Conservation (phyloP, 352 stramenopile genomes). For the Phytophthora sp. region DNA sequence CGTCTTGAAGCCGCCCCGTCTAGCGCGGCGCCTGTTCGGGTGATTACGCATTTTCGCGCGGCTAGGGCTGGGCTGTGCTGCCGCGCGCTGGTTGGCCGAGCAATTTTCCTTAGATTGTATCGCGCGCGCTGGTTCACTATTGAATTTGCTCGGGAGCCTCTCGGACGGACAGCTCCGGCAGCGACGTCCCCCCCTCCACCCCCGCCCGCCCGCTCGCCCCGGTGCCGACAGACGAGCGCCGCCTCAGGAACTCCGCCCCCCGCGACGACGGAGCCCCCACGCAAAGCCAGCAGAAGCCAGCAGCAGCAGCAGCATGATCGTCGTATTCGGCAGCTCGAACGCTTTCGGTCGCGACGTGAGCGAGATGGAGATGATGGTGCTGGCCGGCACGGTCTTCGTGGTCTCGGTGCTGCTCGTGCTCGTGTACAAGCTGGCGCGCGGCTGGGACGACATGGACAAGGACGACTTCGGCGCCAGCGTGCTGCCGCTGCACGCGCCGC, state of each 20-base stretch:
- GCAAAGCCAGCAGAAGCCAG: constrained; percentile 1
- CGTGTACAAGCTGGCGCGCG: constrained; percentile 77
- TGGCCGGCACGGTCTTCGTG: constrained; percentile 73
- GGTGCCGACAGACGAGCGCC: too few relatives aligned
- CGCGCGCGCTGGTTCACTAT: constrained; percentile 11
- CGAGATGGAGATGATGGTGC: constrained; percentile 73
- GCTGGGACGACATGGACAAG: constrained; percentile 68
- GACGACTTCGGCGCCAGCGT: constrained; percentile 42
- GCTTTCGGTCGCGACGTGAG: constrained; percentile 73
- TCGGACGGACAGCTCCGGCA: constrained; percentile 5
- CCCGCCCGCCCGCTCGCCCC: too few relatives aligned
- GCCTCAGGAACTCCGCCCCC: constrained; percentile 1
- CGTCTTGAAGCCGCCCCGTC: not conserved
- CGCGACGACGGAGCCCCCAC: constrained; percentile 15
- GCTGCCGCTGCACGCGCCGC: constrained; percentile 46
- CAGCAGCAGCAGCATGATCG: constrained; percentile 49
- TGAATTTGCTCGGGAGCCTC: constrained; percentile 17
- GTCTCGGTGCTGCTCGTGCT: constrained; percentile 75
- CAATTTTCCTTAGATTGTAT: constrained; percentile 10
- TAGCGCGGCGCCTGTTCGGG: constrained; percentile 19
- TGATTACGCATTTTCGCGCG: constrained; percentile 25
- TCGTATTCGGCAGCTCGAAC: constrained; percentile 77
- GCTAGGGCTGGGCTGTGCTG: constrained; percentile 5
- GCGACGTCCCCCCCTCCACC: not conserved
- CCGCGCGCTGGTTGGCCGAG: constrained; percentile 14